Base-by-base conservation (phyloP, 2,329 filamentous ascomycete genomes). In the Colletotrichum euphorbiae region DNA sequence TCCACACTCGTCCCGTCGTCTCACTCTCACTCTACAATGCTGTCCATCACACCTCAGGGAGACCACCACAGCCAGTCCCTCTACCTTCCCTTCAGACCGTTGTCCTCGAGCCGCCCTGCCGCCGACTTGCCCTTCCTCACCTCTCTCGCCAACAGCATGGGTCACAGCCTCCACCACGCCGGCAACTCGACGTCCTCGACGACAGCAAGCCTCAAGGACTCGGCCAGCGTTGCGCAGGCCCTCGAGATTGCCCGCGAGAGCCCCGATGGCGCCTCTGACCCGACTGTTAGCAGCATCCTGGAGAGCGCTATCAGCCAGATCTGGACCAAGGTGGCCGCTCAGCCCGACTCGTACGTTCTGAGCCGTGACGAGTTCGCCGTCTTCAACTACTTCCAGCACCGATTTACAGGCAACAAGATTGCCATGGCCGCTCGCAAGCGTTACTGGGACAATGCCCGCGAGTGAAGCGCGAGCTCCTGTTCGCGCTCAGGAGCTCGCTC, bases 351-450 rank as follows among this genome's bases (percentile, higher is more conserved):
- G n/a, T 97, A 95, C 78, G 79, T 96, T 71, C 89, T 97, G 82
- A 89, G 83, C 38, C 83, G 86, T 70, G 89, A 93, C 78, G 93
- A 97, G 80, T 97, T 96, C 75, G 89, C 92, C 62, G 85, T 97
- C 69, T 94, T 97, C 87, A 97, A 96, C 82, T 95, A 91, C 79
- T 95, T 91, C 78, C 90, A 92, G 70, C 80, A 86, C 70, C 87
- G 90, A 9, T 93, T 91, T 75, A 77, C 81, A 33, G 86, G 87
- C 68, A 77, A 85, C 71, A 75, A 80, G 71, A 73, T 80, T n/a
- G 83, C 83, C 45, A 75, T 80, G n/a, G 78, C 76, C 42, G 86
- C 86, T 17, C 80, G 81, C 69, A 82, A 77, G 72, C 79, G 85
- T 67, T 89, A 84, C 75, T 89, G 87, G 87, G 81, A 86, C 73